Conservation (phyloP, 768 basidiomycete species). For the Leccinum rimulosum region DNA sequence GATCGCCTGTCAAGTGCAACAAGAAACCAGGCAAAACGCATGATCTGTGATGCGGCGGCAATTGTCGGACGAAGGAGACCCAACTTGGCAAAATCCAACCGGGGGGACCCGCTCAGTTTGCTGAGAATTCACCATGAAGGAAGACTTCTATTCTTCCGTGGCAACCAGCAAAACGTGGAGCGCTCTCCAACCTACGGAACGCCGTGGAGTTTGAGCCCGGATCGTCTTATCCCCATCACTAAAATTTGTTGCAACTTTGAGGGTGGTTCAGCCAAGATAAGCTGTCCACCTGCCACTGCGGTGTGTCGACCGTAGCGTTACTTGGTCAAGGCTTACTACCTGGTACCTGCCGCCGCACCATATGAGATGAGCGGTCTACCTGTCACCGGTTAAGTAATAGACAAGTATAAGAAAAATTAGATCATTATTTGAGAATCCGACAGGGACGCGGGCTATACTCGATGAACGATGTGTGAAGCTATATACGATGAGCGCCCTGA, state of each 20-base stretch:
- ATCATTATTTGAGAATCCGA: conserved; percentile 29
- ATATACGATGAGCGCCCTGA: conserved; percentile 40
- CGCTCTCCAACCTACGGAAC: conserved; percentile 18
- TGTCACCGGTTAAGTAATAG: conserved; percentile 25
- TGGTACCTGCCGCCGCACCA: conserved; percentile 16
- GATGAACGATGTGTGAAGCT: conserved; percentile 32
- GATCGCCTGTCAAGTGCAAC: conserved; percentile 10
- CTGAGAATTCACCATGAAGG: conserved; percentile 25
- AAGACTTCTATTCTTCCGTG: conserved; percentile 33
- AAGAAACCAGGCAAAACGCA: conserved; percentile 1
- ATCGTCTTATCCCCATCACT: conserved; percentile 19
- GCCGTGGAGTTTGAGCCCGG: conserved; percentile 25
- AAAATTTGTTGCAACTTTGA: not conserved
- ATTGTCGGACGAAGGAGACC: conserved; percentile 15
- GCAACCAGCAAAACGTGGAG: conserved; percentile 30
- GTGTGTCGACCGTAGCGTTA: conserved; percentile 21
- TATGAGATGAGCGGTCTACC: conserved; percentile 20
- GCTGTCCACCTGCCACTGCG: conserved; percentile 1
- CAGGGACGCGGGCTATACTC: conserved; percentile 27
- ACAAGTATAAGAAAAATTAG: conserved; percentile 15
- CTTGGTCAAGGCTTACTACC: conserved; percentile 11
- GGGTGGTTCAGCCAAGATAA: not conserved
- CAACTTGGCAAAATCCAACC: conserved; percentile 13
- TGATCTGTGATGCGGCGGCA: conserved; percentile 14
- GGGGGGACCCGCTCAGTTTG: conserved; percentile 11